These are phyloP conservation scores for Taiwanofungus camphoratus DNA, from an alignment of 1,284 basidiomycete genomes.

Conservation along the genomic window DNA sequence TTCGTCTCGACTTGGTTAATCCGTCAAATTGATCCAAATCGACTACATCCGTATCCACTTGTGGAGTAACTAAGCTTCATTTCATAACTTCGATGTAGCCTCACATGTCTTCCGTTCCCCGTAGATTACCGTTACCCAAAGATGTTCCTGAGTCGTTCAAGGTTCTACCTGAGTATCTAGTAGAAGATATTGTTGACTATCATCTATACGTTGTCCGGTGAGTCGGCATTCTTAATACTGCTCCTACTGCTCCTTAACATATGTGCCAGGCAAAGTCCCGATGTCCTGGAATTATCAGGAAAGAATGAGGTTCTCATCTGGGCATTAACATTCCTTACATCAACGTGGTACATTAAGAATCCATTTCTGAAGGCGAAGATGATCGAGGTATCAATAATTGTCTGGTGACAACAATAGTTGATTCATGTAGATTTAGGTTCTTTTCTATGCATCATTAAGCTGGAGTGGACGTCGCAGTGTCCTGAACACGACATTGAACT, in stretches of 20 bases:
- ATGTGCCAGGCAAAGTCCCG: constrained; percentile 58
- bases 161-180: constrained; percentile 89
- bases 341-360: constrained; percentile 97
- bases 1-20: constrained; percentile 96
- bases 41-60: constrained; percentile 67
- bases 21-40: constrained; percentile 83
- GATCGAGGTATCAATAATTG: constrained; percentile 62
- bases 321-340: constrained; percentile 87
- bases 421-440: constrained; percentile 47
- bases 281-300: constrained; percentile 77
- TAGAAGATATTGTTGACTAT: constrained; percentile 94
- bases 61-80: constrained; percentile 50
- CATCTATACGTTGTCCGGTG: constrained; percentile 81
- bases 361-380: constrained; percentile 98
- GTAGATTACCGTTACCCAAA: constrained; percentile 78
- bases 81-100: neutral
- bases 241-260: constrained; percentile 5
- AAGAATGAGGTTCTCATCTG: constrained; percentile 90
- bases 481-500: constrained; percentile 79
- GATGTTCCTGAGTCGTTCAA: constrained; percentile 85
- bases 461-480: constrained; percentile 76
- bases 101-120: neutral
- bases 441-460: constrained; percentile 79
- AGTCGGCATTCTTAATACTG: constrained; percentile 20
- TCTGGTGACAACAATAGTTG: neutral